Base-by-base conservation (phyloP, 1,284 basidiomycete species). In the Xanthoconium separans region DNA sequence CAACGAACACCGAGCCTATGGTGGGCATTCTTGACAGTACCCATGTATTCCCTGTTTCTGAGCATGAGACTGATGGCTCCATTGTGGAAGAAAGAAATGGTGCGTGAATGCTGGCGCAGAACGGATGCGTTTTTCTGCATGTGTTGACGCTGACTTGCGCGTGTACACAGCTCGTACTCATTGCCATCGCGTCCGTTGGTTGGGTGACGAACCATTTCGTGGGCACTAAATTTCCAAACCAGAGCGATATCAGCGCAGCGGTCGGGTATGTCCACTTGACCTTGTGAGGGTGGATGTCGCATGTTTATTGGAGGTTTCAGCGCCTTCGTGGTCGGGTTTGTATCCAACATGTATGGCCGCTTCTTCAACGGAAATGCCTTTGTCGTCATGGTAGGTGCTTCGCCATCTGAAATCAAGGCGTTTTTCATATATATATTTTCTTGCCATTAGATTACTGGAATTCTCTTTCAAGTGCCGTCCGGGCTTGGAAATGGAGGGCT, bases 391-490 rank as follows among this genome's bases (percentile, higher is more conserved):
- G 85, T 86, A 50, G 24, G 77, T 65, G 41, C 41, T 47, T 43
- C 27, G 5, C 8, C 6, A 11, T 36, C 29, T 9, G 42, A 37
- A 33, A 4, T 33, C 27, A 27, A 48, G 33, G 36, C 22, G 27
- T 31, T 8, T 12, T 24, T 2, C 5, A 18, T 44, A 47, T 41
- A 20, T 30, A 27, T 11, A 10, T 4, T 37, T 27, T 1, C 6
- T 27, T 27, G 16, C 40, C 30, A 31, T 11, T 18, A 86, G 83
- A 84, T 89, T 57, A 89, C 86, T 0, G 90, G 91, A 45, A 91
- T 95, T 53, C 76, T 95, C 16, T 91, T 94, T 73, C 93, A 95
- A 73, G 80, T 95, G 1, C 93, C 92, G 0, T 90, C 89, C 12
- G 93, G 92, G 51, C 78, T 95, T n/a, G 85, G 87, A 7, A 90